phyloP scores from a whole-genome alignment of 2,329 filamentous ascomycete genomes.

The Ophiosphaerella narmari region DNA sequence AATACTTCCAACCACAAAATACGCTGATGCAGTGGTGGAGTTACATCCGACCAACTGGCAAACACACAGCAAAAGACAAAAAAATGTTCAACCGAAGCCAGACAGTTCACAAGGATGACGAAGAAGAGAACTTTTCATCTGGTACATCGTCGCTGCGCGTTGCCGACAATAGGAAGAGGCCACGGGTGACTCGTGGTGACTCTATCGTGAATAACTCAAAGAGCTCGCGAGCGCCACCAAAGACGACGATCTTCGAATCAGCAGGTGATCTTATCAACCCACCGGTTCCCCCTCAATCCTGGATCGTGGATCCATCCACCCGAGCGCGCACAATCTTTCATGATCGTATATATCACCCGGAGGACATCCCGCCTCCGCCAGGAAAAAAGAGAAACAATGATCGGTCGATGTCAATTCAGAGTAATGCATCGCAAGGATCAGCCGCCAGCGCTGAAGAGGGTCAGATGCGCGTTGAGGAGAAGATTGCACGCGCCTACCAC shows the following conservation, averaged over 20 bases:
- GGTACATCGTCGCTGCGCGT: slow-evolving; percentile 20
- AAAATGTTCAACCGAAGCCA: slow-evolving; percentile 51
- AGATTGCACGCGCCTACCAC: slow-evolving; percentile 95
- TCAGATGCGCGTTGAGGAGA: slow-evolving; percentile 91
- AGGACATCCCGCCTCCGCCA: slow-evolving; percentile 86
- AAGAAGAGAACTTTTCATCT: slow-evolving; percentile 13
- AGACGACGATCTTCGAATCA: slow-evolving; percentile 92
- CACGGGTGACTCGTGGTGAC: slow-evolving; percentile 54
- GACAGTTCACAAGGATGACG: slow-evolving; percentile 32
- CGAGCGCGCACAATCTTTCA: slow-evolving; percentile 93
- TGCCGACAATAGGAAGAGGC: slow-evolving; percentile 42
- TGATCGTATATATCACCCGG: slow-evolving; percentile 90
- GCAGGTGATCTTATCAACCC: slow-evolving; percentile 92
- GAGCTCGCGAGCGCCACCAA: slow-evolving; percentile 73
- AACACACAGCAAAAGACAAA: slow-evolving; percentile 72
- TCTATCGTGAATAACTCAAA: slow-evolving; percentile 54
- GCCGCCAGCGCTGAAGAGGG: slow-evolving; percentile 52
- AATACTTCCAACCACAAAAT: slow-evolving; percentile 42
- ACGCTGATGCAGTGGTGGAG: slow-evolving; percentile 65
- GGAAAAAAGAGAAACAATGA: slow-evolving; percentile 45
- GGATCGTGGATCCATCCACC: slow-evolving; percentile 79
- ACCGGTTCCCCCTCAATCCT: slow-evolving; percentile 79
- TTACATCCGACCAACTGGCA: slow-evolving; percentile 70
- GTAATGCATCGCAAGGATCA: slow-evolving; percentile 28
- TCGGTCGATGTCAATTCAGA: slow-evolving; percentile 47